These are phyloP conservation scores for Sarocladiaceae sp. DNA, from an alignment of 2,329 filamentous ascomycete species.

Conservation along the genomic window DNA sequence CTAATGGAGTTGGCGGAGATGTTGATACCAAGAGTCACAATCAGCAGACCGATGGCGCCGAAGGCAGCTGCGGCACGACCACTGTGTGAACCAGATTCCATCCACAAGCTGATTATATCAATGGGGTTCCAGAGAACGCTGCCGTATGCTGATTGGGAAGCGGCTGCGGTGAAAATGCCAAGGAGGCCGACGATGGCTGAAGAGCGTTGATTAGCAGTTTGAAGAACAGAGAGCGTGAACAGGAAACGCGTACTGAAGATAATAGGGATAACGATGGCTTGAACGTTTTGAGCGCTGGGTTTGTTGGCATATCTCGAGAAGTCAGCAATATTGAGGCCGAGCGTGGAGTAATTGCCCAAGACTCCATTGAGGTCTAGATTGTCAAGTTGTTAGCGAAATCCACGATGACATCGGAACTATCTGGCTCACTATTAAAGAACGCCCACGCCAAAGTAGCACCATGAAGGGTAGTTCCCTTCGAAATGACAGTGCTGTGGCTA, in stretches of 20 bases:
- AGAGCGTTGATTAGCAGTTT: conserved; percentile 6
- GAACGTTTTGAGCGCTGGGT: conserved; percentile 5
- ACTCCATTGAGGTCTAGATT: conserved; percentile 10
- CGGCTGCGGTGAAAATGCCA: conserved; percentile 5
- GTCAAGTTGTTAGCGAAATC: conserved; percentile 16
- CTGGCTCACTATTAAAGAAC: conserved; percentile 4
- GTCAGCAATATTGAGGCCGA: conserved; percentile 4
- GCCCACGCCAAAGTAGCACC: conserved; percentile 5
- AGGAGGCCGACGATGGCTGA: conserved; percentile 6
- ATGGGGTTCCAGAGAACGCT: conserved; percentile 39
- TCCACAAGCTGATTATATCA: conserved; percentile 38
- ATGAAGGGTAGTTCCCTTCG: conserved; percentile 4
- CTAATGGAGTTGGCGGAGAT: conserved; percentile 48
- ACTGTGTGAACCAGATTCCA: conserved; percentile 26
- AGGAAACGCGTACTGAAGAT: conserved; percentile 1
- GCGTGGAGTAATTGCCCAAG: conserved; percentile 7
- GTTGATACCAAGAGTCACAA: conserved; percentile 52
- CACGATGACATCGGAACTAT: conserved; percentile 3
- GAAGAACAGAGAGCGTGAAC: conserved; percentile 5
- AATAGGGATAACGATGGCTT: conserved; percentile 4
- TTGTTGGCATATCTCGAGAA: conserved; percentile 5
- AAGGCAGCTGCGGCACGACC: conserved; percentile 38
- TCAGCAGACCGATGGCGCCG: conserved; percentile 43
- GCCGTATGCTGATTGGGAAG: conserved; percentile 5
- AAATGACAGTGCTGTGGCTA: conserved; percentile 6